Percentiles rank a stretch among this genome's conserved stretches.
phyloP scores from a whole-genome alignment of 2,329 filamentous ascomycete genomes.

The Hyphodiscus sp. region DNA sequence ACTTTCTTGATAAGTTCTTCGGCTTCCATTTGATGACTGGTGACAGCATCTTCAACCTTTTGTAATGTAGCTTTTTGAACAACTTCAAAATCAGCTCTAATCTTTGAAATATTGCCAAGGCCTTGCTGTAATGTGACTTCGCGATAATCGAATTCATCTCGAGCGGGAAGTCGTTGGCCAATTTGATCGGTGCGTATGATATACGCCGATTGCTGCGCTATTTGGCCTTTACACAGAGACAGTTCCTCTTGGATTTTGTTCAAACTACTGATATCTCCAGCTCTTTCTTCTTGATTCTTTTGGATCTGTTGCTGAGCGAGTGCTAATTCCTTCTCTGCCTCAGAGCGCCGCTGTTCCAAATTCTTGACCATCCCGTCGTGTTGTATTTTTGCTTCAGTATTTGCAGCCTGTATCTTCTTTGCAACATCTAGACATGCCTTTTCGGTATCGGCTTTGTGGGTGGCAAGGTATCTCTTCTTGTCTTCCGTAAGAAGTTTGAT shows the following conservation, averaged over 20 bases:
- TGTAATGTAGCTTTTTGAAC: background rate
- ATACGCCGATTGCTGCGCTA: constrained; percentile 3
- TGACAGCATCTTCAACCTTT: background rate
- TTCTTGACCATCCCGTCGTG: constrained; percentile 1
- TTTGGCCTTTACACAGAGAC: constrained; percentile 8
- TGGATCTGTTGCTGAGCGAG: constrained; percentile 3
- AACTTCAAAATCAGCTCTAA: constrained; percentile 4
- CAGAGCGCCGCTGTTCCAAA: constrained; percentile 1
- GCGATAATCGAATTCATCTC: background rate
- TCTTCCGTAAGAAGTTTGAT: constrained; percentile 24
- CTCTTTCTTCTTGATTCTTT: constrained; percentile 1
- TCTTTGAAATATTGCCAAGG: constrained; percentile 6
- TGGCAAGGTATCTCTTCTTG: constrained; percentile 17
- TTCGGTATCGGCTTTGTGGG: constrained; percentile 25
- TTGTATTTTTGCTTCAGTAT: background rate
- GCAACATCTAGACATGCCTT: constrained; percentile 13
- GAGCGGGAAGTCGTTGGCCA: background rate
- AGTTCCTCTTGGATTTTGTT: constrained; percentile 8
- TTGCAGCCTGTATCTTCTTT: constrained; percentile 8
- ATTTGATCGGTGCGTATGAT: background rate
- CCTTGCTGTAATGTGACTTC: background rate
- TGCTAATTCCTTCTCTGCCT: background rate
- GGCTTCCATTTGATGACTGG: background rate
- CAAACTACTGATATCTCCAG: background rate
- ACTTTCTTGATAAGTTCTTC: background rate